These are phyloP conservation scores for Fusarium pseudonygamai DNA, from an alignment of 2,329 filamentous ascomycete genomes.

Conservation along the genomic window DNA sequence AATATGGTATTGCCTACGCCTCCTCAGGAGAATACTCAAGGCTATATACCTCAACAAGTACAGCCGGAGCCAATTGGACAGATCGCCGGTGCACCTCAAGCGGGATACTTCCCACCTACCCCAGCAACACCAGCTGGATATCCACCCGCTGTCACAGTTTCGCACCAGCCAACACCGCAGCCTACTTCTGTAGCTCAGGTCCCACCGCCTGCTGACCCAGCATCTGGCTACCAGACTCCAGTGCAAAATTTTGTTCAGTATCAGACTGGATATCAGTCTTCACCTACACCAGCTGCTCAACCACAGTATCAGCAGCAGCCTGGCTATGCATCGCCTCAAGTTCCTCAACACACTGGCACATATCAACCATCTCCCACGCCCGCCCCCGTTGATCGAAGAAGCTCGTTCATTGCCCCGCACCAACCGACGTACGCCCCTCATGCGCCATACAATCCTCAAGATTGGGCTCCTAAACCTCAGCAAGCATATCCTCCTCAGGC, in stretches of 20 bases:
- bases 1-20: neutral
- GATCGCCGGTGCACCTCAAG: neutral
- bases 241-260: neutral
- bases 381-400: neutral
- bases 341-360: neutral
- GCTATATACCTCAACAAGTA: neutral
- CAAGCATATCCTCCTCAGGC: neutral
- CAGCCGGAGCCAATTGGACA: neutral
- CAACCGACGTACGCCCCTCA: slow-evolving; percentile 2
- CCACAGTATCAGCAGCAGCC: neutral
- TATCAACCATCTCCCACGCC: neutral
- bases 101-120: neutral
- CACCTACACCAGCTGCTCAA: neutral
- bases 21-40: neutral
- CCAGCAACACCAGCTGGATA: neutral
- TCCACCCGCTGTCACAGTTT: neutral
- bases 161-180: neutral
- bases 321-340: neutral
- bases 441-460: slow-evolving; percentile 20
- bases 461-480: slow-evolving; percentile 3
- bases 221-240: neutral
- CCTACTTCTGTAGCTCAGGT: neutral
- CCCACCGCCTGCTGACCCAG: neutral
- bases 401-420: neutral
- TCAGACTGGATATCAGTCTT: neutral